phyloP scores from a whole-genome alignment of 75 land plant species.

The Pinus albicaulis region DNA sequence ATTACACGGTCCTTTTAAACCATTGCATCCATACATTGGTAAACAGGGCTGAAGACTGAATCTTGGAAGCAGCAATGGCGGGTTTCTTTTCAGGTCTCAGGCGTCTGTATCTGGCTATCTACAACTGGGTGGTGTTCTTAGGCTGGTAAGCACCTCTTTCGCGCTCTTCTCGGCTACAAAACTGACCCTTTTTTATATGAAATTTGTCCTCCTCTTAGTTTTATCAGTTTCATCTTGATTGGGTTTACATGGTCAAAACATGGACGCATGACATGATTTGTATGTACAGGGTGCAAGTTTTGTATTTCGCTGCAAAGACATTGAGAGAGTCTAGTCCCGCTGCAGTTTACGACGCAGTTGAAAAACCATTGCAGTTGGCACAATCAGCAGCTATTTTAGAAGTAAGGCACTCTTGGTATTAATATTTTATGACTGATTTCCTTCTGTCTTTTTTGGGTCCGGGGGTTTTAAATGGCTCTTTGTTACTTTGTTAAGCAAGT shows the following conservation, averaged over 20 bases:
- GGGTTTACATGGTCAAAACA: background rate
- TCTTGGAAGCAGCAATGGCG: conserved; percentile 38
- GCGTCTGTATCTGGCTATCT: conserved; percentile 69
- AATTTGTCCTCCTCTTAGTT: background rate
- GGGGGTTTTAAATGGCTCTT: no score
- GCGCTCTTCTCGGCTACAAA: background rate
- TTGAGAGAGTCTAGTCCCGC: conserved; percentile 47
- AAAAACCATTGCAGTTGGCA: conserved; percentile 77
- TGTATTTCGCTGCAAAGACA: conserved; percentile 54
- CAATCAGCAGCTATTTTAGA: conserved; percentile 90
- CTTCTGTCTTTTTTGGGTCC: background rate
- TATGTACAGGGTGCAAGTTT: conserved; percentile 56
- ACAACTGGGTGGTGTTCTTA: conserved; percentile 68
- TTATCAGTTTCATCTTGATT: background rate
- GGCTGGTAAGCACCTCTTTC: conserved; percentile 39
- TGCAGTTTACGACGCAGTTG: conserved; percentile 76
- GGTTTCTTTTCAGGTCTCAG: conserved; percentile 32
- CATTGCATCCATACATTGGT: no score
- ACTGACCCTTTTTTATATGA: background rate
- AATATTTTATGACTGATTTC: background rate
- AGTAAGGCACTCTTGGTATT: conserved; percentile 24
- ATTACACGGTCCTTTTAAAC: no score
- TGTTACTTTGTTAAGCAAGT: no score
- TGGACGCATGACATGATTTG: background rate
- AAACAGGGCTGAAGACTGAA: no score